Evolutionary conservation across 495 filamentous ascomycete species (phyloP).

Genomic region (Delitschia confertaspora): DNA sequence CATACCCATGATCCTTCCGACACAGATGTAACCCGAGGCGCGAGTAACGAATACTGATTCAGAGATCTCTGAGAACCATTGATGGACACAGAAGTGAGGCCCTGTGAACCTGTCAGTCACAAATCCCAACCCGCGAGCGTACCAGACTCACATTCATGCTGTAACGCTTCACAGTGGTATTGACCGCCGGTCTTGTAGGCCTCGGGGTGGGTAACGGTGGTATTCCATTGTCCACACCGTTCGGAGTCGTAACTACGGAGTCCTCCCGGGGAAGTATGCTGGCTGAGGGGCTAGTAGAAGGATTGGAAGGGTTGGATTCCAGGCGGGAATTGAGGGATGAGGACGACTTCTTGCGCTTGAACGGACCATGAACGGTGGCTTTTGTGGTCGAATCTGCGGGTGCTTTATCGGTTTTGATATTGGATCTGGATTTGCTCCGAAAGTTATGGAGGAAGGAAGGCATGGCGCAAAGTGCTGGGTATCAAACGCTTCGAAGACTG

Average conservation of each 20-base stretch:
- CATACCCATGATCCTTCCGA: slow-evolving; percentile 73
- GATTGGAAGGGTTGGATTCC: too few relatives aligned
- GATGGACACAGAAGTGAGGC: slow-evolving; percentile 33
- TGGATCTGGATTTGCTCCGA: slow-evolving; percentile 48
- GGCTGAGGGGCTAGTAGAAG: slow-evolving; percentile 49
- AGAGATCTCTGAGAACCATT: slow-evolving; percentile 25
- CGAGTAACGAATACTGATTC: slow-evolving; percentile 61
- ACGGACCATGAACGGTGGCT: slow-evolving; percentile 13
- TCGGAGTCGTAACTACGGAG: too few relatives aligned
- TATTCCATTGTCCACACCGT: slow-evolving; percentile 40
- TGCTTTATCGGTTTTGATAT: slow-evolving; percentile 47
- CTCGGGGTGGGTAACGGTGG: slow-evolving; percentile 33
- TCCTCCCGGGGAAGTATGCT: slow-evolving; percentile 50
- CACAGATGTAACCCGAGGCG: slow-evolving; percentile 66
- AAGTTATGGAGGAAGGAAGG: slow-evolving; percentile 67
- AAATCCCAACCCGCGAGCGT: slow-evolving; percentile 12
- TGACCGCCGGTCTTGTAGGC: slow-evolving; percentile 28
- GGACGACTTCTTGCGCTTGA: slow-evolving; percentile 45
- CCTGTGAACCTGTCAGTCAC: slow-evolving; percentile 37
- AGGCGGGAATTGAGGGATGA: slow-evolving; percentile 58
- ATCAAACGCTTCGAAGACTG: too few relatives aligned
- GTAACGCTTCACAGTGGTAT: slow-evolving; percentile 35
- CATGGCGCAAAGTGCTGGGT: slow-evolving; percentile 23
- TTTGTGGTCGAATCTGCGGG: slow-evolving; percentile 39
- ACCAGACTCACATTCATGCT: slow-evolving; percentile 31